These are phyloP conservation scores for Pestalotiopsis sp. DNA, from an alignment of 2,329 filamentous ascomycete genomes.

Conservation along the genomic window DNA sequence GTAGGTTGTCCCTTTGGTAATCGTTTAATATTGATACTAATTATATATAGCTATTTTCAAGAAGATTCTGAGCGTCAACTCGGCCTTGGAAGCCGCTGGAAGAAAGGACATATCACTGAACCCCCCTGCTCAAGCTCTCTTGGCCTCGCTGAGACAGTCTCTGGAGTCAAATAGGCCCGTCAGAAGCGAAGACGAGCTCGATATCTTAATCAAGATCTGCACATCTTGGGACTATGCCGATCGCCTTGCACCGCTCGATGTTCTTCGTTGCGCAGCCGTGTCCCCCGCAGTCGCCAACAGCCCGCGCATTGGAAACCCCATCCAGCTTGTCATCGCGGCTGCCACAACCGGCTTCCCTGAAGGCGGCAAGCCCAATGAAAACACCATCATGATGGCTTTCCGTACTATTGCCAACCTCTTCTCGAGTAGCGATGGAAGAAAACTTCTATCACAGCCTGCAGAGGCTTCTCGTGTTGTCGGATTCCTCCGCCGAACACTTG, in stretches of 20 bases:
- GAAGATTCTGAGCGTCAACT: slow-evolving; percentile 77
- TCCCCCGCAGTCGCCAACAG: slow-evolving; percentile 68
- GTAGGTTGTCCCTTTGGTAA: slow-evolving; percentile 31
- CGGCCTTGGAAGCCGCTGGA: slow-evolving; percentile 69
- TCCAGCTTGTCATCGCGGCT: slow-evolving; percentile 53
- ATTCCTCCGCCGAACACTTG: slow-evolving; percentile 65
- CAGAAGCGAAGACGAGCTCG: slow-evolving; percentile 54
- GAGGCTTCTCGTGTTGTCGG: slow-evolving; percentile 59
- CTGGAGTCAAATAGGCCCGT: slow-evolving; percentile 62
- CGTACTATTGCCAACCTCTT: slow-evolving; percentile 86
- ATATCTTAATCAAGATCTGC: slow-evolving; percentile 70
- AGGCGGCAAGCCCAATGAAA: slow-evolving; percentile 64
- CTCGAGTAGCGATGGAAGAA: slow-evolving; percentile 70
- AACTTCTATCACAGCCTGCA: slow-evolving; percentile 60
- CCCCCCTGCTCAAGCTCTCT: slow-evolving; percentile 65
- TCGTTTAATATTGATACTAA: slow-evolving; percentile 25
- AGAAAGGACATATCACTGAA: slow-evolving; percentile 76
- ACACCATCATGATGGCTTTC: slow-evolving; percentile 85
- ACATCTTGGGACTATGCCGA: slow-evolving; percentile 81
- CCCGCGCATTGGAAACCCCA: slow-evolving; percentile 56
- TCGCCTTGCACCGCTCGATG: slow-evolving; percentile 81
- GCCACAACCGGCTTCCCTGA: slow-evolving; percentile 52
- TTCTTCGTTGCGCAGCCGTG: slow-evolving; percentile 80
- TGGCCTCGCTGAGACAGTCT: slow-evolving; percentile 63
- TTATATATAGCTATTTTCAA: slow-evolving; percentile 75